Base-by-base conservation (phyloP, 805 yeast species). In the Ogataea pini region DNA sequence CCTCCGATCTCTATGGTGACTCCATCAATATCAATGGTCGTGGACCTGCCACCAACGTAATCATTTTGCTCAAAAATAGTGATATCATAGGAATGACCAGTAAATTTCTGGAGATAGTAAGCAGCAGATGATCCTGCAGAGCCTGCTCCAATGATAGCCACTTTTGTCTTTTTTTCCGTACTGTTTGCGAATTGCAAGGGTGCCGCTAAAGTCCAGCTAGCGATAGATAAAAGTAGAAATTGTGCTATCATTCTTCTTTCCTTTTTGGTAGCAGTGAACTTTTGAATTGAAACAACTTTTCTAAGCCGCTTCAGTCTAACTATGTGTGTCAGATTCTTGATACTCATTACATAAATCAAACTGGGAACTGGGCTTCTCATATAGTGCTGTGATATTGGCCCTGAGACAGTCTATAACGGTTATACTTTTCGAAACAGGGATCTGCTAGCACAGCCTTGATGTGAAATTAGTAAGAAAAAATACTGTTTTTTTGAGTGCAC, bases 101-200 rank as follows among this genome's bases (percentile, higher is more conserved):
- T 63, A 52, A 58, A 75, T 39, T 65, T 68, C 32, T 73, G 71
- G 13, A 76, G 62, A 48, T 77, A 67, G 52, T 74, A 71, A 3
- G 81, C 75, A n/a, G 75, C 65, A 3, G 76, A 61, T 0, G 79
- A 60, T 1, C 82, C 82, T 8, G 76, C 79, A 3, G 82, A 72
- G 3, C 82, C 82, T 0, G 80, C 78, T 2, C 82, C 82, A 24
- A 74, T 64, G 19, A 75, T 69, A 1, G 78, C 79, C 13, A 74
- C 55, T 22, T 46, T 58, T 10, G 39, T 18, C 12, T 22, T 16
- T 3, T 38, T 13, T 25, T 14, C 9, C 13, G 9, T 4, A 13
- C 19, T 8, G 37, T 16, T 5, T 8, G 34, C 3, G 24, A 7
- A 17, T 39, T 25, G 9, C 25, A 7, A 31, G 7, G 9, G 9